Conservation (phyloP, 2,329 filamentous ascomycete species). For the Colletotrichum lindemuthianum region DNA sequence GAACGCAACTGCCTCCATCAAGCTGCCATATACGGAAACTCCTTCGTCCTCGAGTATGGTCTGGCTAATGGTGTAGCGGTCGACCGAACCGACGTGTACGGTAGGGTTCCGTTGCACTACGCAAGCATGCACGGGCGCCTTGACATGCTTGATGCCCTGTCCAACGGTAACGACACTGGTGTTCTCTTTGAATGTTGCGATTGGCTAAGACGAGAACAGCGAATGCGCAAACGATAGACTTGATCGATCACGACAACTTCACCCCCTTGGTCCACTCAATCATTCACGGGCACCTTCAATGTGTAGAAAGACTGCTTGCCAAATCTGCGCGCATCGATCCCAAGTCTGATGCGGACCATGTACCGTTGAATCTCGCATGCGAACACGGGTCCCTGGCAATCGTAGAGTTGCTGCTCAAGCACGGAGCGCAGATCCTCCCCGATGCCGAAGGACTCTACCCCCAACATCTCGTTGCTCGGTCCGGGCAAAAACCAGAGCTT, state of each 20-base stretch:
- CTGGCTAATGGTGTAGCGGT: constrained; percentile 81
- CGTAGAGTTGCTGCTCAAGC: constrained; percentile 83
- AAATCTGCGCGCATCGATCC: constrained; percentile 88
- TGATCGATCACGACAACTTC: constrained; percentile 96
- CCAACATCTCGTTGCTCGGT: constrained; percentile 94
- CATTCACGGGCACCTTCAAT: constrained; percentile 84
- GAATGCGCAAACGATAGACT: constrained; percentile 80
- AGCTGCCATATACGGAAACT: constrained; percentile 91
- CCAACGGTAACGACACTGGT: constrained; percentile 62
- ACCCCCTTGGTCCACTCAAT: constrained; percentile 96
- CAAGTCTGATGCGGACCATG: constrained; percentile 86
- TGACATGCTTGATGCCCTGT: constrained; percentile 80
- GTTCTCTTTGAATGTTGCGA: neutral
- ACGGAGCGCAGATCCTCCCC: constrained; percentile 83
- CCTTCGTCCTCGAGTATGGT: constrained; percentile 79
- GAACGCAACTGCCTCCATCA: constrained; percentile 97
- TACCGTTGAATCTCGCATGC: constrained; percentile 93
- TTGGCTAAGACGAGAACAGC: constrained; percentile 51
- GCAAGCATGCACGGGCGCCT: constrained; percentile 93
- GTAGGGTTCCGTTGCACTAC: constrained; percentile 92
- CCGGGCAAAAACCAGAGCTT: constrained; percentile 82
- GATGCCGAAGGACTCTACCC: constrained; percentile 97
- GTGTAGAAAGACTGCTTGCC: constrained; percentile 80
- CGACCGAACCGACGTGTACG: constrained; percentile 89
- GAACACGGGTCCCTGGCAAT: constrained; percentile 90